Conservation (phyloP, 2,329 filamentous ascomycete genomes). For the Cladobotryum protrusum region DNA sequence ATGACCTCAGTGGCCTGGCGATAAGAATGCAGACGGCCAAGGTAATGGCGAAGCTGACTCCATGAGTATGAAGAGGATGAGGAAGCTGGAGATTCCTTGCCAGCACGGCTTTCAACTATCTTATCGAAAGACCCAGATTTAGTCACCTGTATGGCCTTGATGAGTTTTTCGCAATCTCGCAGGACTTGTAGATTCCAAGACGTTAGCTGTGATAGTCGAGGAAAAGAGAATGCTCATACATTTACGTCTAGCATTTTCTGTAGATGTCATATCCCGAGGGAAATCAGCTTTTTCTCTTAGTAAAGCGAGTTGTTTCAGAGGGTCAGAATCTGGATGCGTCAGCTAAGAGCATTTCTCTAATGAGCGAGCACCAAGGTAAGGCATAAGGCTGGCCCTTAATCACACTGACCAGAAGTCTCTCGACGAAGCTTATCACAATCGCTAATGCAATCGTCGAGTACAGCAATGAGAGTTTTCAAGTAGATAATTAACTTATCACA, state of each 20-base stretch:
- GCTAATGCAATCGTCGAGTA: conserved; percentile 3
- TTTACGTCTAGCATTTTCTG: neutral
- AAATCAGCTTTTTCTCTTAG: neutral
- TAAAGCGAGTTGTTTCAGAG: neutral
- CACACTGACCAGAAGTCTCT: neutral
- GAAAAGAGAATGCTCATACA: neutral
- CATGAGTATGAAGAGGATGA: conserved; percentile 11
- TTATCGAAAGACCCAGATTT: neutral
- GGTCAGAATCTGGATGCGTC: neutral
- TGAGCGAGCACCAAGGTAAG: neutral
- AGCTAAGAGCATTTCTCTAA: neutral
- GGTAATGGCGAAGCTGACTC: conserved; percentile 19
- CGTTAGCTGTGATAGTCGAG: neutral
- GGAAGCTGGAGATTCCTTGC: neutral
- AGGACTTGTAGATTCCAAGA: conserved; percentile 10
- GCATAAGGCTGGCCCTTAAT: neutral
- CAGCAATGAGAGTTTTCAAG: neutral
- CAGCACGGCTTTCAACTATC: conserved; percentile 6
- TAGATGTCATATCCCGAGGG: neutral
- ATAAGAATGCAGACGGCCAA: conserved; percentile 21
- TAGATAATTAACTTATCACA: conserved; percentile 6
- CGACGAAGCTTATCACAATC: neutral
- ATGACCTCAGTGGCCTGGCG: conserved; percentile 15
- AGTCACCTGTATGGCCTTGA: conserved; percentile 11
- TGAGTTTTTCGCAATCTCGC: conserved; percentile 13